Evolutionary conservation across 2,329 filamentous ascomycete genomes (phyloP).

Genomic region (Cadophora sp.): DNA sequence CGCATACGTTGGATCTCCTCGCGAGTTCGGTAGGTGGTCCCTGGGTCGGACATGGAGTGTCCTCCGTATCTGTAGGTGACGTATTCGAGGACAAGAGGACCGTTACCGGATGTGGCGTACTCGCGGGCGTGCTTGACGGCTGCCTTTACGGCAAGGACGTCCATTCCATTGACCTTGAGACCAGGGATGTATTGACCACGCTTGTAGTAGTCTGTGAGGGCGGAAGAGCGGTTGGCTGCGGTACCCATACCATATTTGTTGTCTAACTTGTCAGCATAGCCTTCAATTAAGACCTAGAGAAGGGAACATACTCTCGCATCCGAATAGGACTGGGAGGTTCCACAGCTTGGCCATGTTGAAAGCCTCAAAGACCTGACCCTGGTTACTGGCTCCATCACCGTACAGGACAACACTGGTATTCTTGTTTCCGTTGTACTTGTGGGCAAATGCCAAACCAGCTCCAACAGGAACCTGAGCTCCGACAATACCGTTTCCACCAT

Average conservation of each 20-base stretch:
- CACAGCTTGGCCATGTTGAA: constrained; percentile 99
- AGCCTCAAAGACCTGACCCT: constrained; percentile 99
- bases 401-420: constrained; percentile 90
- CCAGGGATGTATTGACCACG: constrained; percentile 99
- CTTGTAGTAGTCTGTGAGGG: constrained; percentile 99
- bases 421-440: constrained; percentile 90
- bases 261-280: constrained; percentile 63
- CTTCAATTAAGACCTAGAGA: neutral
- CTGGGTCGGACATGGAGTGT: constrained; percentile 99
- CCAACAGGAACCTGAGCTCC: constrained; percentile 98
- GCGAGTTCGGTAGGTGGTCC: constrained; percentile 98
- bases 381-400: constrained; percentile 98
- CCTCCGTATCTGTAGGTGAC: constrained; percentile 99
- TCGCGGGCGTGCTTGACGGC: constrained; percentile 94
- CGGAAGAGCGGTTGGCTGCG: constrained; percentile 89
- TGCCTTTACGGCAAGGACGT: constrained; percentile 96
- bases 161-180: constrained; percentile 99
- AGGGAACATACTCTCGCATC: constrained; percentile 86
- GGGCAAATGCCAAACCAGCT: constrained; percentile 94
- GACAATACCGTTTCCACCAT: constrained; percentile 98
- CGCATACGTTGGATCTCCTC: constrained; percentile 99
- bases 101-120: constrained; percentile 82
- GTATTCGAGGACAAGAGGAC: constrained; percentile 96
- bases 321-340: constrained; percentile 94
- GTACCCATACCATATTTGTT: constrained; percentile 99